Conservation (phyloP, 257 asterid genomes). For the Gardenia jasminoides region DNA sequence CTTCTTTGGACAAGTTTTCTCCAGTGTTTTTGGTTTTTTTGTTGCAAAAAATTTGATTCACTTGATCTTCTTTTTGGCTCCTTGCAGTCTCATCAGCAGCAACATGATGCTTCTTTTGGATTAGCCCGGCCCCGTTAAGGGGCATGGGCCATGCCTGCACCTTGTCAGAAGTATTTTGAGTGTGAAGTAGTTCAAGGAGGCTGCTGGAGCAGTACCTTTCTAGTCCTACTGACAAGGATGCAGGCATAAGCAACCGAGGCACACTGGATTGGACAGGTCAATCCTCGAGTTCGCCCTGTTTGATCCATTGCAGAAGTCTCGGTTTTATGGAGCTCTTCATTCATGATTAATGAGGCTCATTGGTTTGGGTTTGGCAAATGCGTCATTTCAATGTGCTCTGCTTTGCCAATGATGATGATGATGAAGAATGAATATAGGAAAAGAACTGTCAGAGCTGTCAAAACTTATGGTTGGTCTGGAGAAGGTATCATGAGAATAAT, state of each 20-base stretch:
- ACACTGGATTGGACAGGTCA: conserved; percentile 38
- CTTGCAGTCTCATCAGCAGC: conserved; percentile 32
- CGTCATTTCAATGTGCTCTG: conserved; percentile 36
- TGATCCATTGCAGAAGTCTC: conserved; percentile 36
- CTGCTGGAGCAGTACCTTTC: conserved; percentile 54
- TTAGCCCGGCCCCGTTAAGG: conserved; percentile 99
- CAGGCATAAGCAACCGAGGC: conserved; percentile 85
- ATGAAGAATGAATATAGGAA: conserved; percentile 33
- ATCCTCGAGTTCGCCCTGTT: conserved; percentile 15
- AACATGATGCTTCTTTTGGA: conserved; percentile 75
- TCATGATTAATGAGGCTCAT: conserved; percentile 35
- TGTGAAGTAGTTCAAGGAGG: conserved; percentile 20
- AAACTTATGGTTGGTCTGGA: conserved; percentile 9
- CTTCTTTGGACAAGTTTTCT: background rate
- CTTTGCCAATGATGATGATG: conserved; percentile 37
- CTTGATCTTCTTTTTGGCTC: background rate
- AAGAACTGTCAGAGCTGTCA: conserved; percentile 33
- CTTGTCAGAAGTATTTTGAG: conserved; percentile 49
- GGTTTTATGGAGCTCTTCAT: conserved; percentile 53
- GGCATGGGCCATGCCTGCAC: conserved; percentile 98
- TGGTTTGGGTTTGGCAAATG: conserved; percentile 37
- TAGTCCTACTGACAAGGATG: conserved; percentile 60
- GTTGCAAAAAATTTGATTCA: background rate
- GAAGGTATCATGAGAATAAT: conserved; percentile 11
- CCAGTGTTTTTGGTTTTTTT: background rate